phyloP scores from a whole-genome alignment of 139 green algal species.

The Chlorella vulgaris region DNA sequence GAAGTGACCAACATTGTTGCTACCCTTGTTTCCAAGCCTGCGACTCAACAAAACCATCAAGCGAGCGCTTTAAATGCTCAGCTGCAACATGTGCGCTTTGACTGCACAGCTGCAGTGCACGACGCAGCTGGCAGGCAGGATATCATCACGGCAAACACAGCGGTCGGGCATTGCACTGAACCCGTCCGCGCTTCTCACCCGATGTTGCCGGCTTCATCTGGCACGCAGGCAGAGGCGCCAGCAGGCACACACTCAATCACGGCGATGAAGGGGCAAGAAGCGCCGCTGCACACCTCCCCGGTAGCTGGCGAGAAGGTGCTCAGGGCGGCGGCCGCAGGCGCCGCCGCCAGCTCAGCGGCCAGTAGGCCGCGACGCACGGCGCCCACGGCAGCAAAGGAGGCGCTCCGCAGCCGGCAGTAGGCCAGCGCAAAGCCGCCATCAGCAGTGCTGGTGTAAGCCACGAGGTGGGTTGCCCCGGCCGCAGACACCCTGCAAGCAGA shows the following conservation, averaged over 20 bases:
- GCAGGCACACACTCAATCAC: constrained; percentile 16
- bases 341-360: background rate
- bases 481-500: background rate
- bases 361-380: constrained; percentile 11
- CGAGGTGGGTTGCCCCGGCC: background rate
- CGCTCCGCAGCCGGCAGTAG: constrained; percentile 21
- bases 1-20: constrained; percentile 18
- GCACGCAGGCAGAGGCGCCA: background rate
- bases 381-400: background rate
- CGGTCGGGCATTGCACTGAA: background rate
- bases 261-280: constrained; percentile 2
- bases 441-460: background rate
- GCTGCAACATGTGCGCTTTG: too few relatives aligned
- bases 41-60: too few relatives aligned
- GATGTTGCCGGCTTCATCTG: constrained; percentile 5
- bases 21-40: constrained; percentile 18
- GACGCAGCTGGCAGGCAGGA: too few relatives aligned
- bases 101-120: too few relatives aligned
- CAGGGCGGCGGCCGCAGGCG: background rate
- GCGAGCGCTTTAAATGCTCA: too few relatives aligned
- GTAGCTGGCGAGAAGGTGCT: background rate
- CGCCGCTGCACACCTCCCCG: background rate
- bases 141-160: background rate
- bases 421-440: background rate
- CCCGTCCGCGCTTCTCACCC: too few relatives aligned